These are phyloP conservation scores for Xylaria cubensis DNA, from an alignment of 495 filamentous ascomycete genomes.

Conservation along the genomic window DNA sequence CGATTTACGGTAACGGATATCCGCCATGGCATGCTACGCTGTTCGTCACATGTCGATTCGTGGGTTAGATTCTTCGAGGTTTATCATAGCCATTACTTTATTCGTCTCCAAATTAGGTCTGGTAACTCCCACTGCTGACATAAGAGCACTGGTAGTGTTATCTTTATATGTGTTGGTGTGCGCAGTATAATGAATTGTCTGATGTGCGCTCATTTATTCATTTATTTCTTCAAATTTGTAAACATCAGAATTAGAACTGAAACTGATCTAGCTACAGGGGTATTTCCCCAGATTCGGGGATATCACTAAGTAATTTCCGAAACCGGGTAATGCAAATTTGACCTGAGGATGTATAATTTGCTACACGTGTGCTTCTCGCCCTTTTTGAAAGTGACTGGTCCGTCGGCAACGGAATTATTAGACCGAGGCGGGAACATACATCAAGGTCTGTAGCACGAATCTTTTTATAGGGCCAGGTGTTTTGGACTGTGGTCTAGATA, in stretches of 20 bases:
- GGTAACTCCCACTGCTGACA: neutral
- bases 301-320: neutral
- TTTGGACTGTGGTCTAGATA: conserved; percentile 5
- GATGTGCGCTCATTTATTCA: neutral
- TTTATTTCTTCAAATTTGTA: neutral
- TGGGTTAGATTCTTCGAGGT: neutral
- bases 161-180: neutral
- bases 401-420: conserved; percentile 18
- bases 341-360: neutral
- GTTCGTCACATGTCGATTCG: neutral
- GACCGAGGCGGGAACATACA: conserved; percentile 4
- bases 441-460: neutral
- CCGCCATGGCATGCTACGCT: neutral
- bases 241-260: neutral
- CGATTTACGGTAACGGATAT: neutral
- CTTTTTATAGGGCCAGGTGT: neutral
- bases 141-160: neutral
- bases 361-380: neutral
- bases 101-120: neutral
- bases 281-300: neutral
- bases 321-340: neutral
- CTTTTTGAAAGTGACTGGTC: neutral
- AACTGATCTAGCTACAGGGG: neutral
- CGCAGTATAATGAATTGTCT: too few species aligned
- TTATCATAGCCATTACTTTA: neutral